A percentile compares a stretch with the other conserved stretches of the same genome.
These are phyloP conservation scores for Gomphus bonarii DNA, from an alignment of 1,284 basidiomycete species.

Conservation along the genomic window DNA sequence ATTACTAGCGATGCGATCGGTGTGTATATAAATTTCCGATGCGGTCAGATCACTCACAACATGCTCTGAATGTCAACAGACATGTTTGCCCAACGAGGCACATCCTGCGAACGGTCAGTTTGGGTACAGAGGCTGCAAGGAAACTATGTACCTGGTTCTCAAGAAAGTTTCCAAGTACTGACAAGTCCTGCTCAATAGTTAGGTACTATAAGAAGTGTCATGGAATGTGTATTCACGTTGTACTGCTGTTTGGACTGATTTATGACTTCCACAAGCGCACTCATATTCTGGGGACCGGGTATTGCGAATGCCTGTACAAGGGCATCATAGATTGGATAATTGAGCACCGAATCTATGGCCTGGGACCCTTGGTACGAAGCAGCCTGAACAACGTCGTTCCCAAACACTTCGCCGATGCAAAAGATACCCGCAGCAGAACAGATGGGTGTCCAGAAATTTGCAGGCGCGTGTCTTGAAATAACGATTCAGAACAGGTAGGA, in stretches of 20 bases:
- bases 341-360: slow-evolving; percentile 52
- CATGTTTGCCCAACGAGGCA: slow-evolving; percentile 62
- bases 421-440: slow-evolving; percentile 66
- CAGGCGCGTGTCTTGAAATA: slow-evolving; percentile 45
- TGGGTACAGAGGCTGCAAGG: neutral
- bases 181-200: slow-evolving; percentile 26
- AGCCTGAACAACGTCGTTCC: slow-evolving; percentile 35
- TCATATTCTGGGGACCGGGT: slow-evolving; percentile 53
- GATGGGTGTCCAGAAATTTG: slow-evolving; percentile 62
- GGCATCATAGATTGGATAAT: slow-evolving; percentile 65
- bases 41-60: slow-evolving; percentile 32
- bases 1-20: slow-evolving; percentile 31
- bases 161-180: slow-evolving; percentile 66
- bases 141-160: slow-evolving; percentile 49
- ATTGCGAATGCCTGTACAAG: slow-evolving; percentile 53
- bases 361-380: slow-evolving; percentile 37
- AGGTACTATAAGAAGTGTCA: slow-evolving; percentile 10
- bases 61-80: slow-evolving; percentile 52
- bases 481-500: slow-evolving; percentile 16
- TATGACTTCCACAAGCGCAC: slow-evolving; percentile 44
- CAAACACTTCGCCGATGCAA: slow-evolving; percentile 76
- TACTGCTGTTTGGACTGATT: slow-evolving; percentile 42
- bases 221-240: slow-evolving; percentile 24
- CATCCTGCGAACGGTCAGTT: slow-evolving; percentile 28
- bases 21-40: neutral